Evolutionary conservation across 176 grass and related monocot species (phyloP).

Genomic region (sorghum (Sorghum bicolor)): Sorghum_bicolor_NCBIv3 NC_012878.2:48267001-48267500

Average conservation of each 20-base stretch:
- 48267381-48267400: too few species aligned
- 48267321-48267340: not conserved
- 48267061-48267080: constrained; percentile 58
- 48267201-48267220: not conserved
- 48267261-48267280: not conserved
- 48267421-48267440: too few species aligned
- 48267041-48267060: constrained; percentile 44
- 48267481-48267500: too few species aligned
- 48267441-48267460: too few species aligned
- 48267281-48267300: not conserved
- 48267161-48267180: constrained; percentile 52
- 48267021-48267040: not conserved
- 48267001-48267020: not conserved
- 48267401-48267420: too few species aligned
- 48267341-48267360: not conserved
- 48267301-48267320: not conserved
- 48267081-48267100: constrained; percentile 73
- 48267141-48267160: constrained; percentile 80
- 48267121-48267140: constrained; percentile 85
- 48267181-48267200: not conserved
- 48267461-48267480: too few species aligned
- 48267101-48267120: constrained; percentile 86
- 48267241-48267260: not conserved
- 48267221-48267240: not conserved
- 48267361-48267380: not conserved